Conservation (phyloP, 306 rosid genomes). For the Urtica urens region DNA sequence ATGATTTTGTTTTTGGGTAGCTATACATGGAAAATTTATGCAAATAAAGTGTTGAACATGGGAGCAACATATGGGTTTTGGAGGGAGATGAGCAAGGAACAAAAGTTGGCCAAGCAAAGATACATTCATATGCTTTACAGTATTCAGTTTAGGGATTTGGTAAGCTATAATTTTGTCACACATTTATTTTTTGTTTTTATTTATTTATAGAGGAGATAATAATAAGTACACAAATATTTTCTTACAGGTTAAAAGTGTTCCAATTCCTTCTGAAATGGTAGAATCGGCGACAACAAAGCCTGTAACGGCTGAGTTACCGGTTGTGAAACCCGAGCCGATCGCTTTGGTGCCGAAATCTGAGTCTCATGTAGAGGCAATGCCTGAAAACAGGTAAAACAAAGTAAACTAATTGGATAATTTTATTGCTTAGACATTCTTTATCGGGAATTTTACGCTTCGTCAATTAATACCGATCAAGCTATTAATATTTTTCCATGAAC, state of each 20-base stretch:
- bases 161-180: slow-evolving; percentile 19
- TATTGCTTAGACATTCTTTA: too few species aligned
- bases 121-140: slow-evolving; percentile 70
- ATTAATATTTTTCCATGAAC: too few species aligned
- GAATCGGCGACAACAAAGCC: slow-evolving; percentile 4
- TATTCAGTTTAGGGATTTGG: slow-evolving; percentile 67
- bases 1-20: slow-evolving; percentile 26
- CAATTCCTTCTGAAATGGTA: slow-evolving; percentile 38
- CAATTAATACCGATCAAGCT: too few species aligned
- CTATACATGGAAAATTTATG: slow-evolving; percentile 97
- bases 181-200: too few species aligned
- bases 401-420: too few species aligned
- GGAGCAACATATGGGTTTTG: slow-evolving; percentile 79
- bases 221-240: too few species aligned
- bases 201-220: too few species aligned
- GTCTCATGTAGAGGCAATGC: slow-evolving; percentile 21
- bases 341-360: slow-evolving; percentile 7
- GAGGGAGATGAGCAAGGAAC: slow-evolving; percentile 64
- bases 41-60: slow-evolving; percentile 72
- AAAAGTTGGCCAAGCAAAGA: slow-evolving; percentile 62
- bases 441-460: too few species aligned
- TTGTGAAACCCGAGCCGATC: slow-evolving; percentile 7
- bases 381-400: slow-evolving; percentile 4
- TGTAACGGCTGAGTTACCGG: slow-evolving; percentile 5
- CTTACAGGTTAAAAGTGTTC: slow-evolving; percentile 47